Base-by-base conservation (phyloP, 78 protist genomes). In the Bigelowiella natans region DNA sequence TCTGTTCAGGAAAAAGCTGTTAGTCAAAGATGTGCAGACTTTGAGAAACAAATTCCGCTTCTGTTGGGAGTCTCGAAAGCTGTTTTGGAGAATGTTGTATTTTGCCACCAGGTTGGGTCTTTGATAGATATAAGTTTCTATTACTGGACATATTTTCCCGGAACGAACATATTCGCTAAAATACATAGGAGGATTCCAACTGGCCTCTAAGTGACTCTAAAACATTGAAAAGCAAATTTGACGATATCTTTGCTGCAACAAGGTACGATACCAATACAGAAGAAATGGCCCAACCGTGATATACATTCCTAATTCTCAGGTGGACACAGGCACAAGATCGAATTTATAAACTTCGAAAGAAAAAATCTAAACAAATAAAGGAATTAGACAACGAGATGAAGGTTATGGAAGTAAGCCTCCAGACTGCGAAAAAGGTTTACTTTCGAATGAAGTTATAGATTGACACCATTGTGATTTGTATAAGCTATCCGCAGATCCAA, bases 31-130 rank as follows among this genome's bases (percentile, higher is more conserved):
- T 89, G 92, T 36, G 87, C 95, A 31, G 89, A 82, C 0, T 37
- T 89, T n/a, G 89, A 93, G 86, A 83, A 88, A 51, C 38, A 37
- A n/a, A 85, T 91, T 37, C 92, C 92, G 86, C 31, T 83, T 31
- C 89, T 95, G 37, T 94, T 98, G 95, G 99, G 99, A 26, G 98
- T 97, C 0, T 94, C 98, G 0, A 88, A 89, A 30, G 96, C 99
- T 2, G 85, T 98, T 2, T 93, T 97, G 1, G 98, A 98, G 40
- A 92, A 96, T 38, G 99, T 98, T 88, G 94, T 98, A 31, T 98
- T 98, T 92, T 97, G 99, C 90, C 99, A 98, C 88, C 99, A 98
- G 87, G 99, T 87, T 29, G 7, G 7, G n/a, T n/a, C n/a, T n/a
- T n/a, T n/a, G n/a, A n/a, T n/a, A n/a, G n/a, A n/a, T n/a, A n/a